Evolutionary conservation across 768 basidiomycete genomes (phyloP), one percentile per base, ranked within the genome.

Genomic region (Hypholoma fasciculare): DNA sequence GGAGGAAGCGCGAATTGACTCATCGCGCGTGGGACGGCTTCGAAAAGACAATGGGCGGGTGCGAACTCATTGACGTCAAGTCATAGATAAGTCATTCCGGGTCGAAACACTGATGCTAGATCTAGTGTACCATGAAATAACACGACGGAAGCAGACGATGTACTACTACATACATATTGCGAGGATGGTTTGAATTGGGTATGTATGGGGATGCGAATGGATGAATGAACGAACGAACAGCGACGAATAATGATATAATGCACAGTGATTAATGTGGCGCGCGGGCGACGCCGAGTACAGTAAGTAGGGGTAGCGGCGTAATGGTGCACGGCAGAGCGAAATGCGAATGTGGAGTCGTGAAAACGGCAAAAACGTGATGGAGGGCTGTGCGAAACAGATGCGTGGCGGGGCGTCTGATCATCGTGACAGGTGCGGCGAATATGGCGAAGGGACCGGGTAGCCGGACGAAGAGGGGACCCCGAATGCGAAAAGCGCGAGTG

Each of bases 231-330:
- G 51, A 61, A 62, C 50, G 57, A 56, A 57, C 36, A 50, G 49
- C 49, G 49, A 46, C 44, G 61, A 64, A 64, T 64, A 64, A 64
- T 64, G 61, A 64, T 64, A 64, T 49, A 53, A 62, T 62, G 63
- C 58, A 60, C 52, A 58, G 54, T 58, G 51, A 64, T 62, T 62
- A 64, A 38, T 52, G 23, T 23, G 50, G 57, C 46, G 57, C 50
- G 48, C 39, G 30, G 40, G 19, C 42, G 42, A 43, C 50, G 52
- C 54, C 51, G 14, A 60, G 52, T 60, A 58, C 30, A 34, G 30
- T 34, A 16, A 16, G 51, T 60, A 64, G 27, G 40, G 36, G 47
- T 52, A n/a, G 54, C 49, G 56, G 52, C 44, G 44, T 47, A 46
- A 54, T 19, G 40, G 38, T 52, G 38, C 50, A 40, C 20, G 36